Conservation (phyloP, 202 grass and related monocot species). For the Digitaria exilis region DNA sequence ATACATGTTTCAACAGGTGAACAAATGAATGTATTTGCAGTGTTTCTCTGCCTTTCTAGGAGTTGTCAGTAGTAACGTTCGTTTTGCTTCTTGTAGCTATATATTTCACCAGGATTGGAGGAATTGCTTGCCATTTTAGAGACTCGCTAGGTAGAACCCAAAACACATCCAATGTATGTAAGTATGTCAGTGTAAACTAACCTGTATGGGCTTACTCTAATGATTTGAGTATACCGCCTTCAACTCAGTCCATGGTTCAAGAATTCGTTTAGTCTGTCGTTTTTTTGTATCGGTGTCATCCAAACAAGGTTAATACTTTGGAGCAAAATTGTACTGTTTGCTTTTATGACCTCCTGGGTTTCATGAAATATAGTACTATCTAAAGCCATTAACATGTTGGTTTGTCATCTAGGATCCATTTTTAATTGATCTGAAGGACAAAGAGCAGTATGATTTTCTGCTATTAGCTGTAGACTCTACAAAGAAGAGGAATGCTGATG, state of each 20-base stretch:
- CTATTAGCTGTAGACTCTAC: conserved; percentile 44
- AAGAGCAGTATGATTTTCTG: conserved; percentile 52
- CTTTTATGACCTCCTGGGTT: neutral
- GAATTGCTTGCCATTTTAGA: neutral
- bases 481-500: conserved; percentile 39
- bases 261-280: neutral
- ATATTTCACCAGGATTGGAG: neutral
- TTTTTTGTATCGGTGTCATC: neutral
- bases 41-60: neutral
- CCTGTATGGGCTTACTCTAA: neutral
- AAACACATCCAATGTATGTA: neutral
- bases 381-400: neutral
- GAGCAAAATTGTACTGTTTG: neutral
- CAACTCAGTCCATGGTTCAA: neutral
- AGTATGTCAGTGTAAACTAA: neutral
- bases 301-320: neutral
- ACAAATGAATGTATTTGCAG: neutral
- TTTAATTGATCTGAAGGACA: conserved; percentile 44
- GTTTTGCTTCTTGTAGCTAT: conserved; percentile 7
- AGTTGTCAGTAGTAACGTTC: neutral
- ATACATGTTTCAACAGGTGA: neutral
- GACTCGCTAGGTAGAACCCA: neutral
- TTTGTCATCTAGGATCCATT: conserved; percentile 45
- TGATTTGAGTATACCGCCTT: neutral
- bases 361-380: neutral